Conservation (phyloP, 345 rosid species). For the Camelina sativa region DNA sequence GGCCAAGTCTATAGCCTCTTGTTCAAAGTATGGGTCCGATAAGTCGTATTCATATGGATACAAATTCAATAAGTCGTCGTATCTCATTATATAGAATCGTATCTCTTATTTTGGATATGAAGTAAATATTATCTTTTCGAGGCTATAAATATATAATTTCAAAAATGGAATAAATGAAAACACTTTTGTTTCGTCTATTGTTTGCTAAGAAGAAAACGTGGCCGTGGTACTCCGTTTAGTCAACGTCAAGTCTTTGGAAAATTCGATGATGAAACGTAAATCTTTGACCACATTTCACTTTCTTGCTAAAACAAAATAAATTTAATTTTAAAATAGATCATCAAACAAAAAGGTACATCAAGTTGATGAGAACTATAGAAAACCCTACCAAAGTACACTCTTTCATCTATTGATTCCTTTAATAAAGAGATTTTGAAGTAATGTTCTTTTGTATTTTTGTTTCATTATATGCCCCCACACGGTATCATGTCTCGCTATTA, state of each 20-base stretch:
- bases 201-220: slow-evolving; percentile 35
- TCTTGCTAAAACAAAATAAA: slow-evolving; percentile 15
- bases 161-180: background rate
- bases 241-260: slow-evolving; percentile 36
- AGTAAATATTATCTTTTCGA: slow-evolving; percentile 37
- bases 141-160: background rate
- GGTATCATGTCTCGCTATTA: slow-evolving; percentile 34
- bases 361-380: slow-evolving; percentile 27
- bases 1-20: slow-evolving; percentile 27
- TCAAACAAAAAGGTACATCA: slow-evolving; percentile 12
- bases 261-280: slow-evolving; percentile 9
- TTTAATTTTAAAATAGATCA: background rate
- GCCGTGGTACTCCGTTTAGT: slow-evolving; percentile 25
- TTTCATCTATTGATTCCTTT: slow-evolving; percentile 17
- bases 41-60: slow-evolving; percentile 40
- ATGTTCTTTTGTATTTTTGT: slow-evolving; percentile 26
- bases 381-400: slow-evolving; percentile 31
- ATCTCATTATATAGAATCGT: slow-evolving; percentile 36
- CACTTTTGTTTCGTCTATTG: slow-evolving; percentile 1
- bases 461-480: slow-evolving; percentile 38
- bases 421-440: slow-evolving; percentile 14
- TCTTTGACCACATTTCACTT: slow-evolving; percentile 32
- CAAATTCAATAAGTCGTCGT: slow-evolving; percentile 28
- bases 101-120: slow-evolving; percentile 37
- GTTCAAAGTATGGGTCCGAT: slow-evolving; percentile 40